Percentiles rank a stretch among this genome's conserved stretches.
phyloP scores from a whole-genome alignment of 2,329 filamentous ascomycete genomes.

The Beauveria bassiana region DNA sequence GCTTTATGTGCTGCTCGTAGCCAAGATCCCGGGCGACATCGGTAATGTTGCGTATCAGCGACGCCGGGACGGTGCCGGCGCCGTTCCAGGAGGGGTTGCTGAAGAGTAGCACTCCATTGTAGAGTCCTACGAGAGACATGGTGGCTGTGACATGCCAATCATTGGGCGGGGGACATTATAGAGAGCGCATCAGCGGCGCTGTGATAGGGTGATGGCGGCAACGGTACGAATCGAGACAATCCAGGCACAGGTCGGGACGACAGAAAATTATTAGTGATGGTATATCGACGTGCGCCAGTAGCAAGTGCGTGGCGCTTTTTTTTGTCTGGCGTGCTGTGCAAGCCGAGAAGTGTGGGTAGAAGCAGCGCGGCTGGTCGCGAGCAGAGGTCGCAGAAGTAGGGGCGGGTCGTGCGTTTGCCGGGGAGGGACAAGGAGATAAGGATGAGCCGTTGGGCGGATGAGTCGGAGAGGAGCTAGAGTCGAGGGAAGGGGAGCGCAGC shows the following conservation, averaged over 20 bases:
- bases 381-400: background rate
- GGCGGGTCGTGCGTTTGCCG: background rate
- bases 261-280: background rate
- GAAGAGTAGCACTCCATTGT: conserved; percentile 50
- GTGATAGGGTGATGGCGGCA: background rate
- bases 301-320: background rate
- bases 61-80: conserved; percentile 41
- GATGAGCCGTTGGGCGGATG: background rate
- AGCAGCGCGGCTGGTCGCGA: background rate
- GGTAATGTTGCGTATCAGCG: conserved; percentile 49
- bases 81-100: conserved; percentile 50
- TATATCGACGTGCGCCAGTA: background rate
- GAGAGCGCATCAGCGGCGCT: conserved; percentile 6
- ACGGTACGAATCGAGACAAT: background rate
- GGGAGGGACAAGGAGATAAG: background rate
- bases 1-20: conserved; percentile 42
- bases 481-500: background rate
- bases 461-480: background rate
- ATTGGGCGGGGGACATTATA: conserved; percentile 8
- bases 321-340: background rate
- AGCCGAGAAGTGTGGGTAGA: background rate
- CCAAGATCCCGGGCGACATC: conserved; percentile 43
- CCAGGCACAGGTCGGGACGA: background rate
- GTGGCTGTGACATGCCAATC: conserved; percentile 11
- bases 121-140: conserved; percentile 37